Evolutionary conservation across 2,329 filamentous ascomycete genomes (phyloP), one percentile per base, ranked within the genome.

Genomic region (Amauroascus niger): DNA sequence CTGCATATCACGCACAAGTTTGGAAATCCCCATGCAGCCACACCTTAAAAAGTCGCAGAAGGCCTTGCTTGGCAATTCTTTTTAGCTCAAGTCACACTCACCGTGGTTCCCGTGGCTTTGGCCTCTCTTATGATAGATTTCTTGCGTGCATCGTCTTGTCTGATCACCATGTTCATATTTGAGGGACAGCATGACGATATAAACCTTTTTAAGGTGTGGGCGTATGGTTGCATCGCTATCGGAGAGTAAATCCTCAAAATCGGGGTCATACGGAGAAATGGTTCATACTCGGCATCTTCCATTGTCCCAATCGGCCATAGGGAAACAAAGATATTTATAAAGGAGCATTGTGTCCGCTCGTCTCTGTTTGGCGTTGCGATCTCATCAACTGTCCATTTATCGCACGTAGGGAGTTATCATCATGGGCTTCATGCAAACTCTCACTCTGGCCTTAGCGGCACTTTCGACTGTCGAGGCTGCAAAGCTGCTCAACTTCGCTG

Each of bases 391-490:
- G n/a, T n/a, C n/a, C n/a, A n/a, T n/a, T n/a, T n/a, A n/a, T n/a
- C n/a, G 33, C 33, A 14, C 20, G 5, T 9, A 30, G 9, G 26
- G 26, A 30, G 26, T 30, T 30, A 22, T 40, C 44, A 53, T 18
- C 16, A 53, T 53, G 51, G 35, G 24, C n/a, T 48, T 53, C 51
- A 9, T 41, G 9, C 48, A 43, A 14, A 14, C 14, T 11, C 1
- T 49, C 11, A 22, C 32, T 13, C 9, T 53, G n/a, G 6, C 13
- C 18, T 49, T 53, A 11, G 44, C 24, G 5, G 22, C 28, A 26
- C 37, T 53, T 16, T 32, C 44, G 1, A 44, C 33, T 14, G 24
- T 43, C 16, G 40, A 58, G 20, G 56, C 51, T 51, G 54, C 51
- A 6, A 45, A 24, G 7, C 33, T 57, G 28, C 11, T 55, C 2